Evolutionary conservation across 2,329 filamentous ascomycete genomes (phyloP).

Genomic region (Diplodia sapinea): DNA sequence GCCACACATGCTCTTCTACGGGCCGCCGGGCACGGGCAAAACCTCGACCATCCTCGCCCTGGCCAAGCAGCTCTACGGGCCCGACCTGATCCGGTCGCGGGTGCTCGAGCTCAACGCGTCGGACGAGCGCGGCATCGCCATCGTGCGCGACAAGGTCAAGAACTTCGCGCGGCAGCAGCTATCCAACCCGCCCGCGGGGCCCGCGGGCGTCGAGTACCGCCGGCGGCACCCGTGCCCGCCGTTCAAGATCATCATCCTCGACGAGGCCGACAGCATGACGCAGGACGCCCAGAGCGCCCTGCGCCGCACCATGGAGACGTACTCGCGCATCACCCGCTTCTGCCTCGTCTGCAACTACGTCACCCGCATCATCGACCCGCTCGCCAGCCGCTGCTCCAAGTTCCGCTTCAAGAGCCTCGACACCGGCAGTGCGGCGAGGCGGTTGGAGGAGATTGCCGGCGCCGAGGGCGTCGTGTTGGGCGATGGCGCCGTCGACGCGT

Average conservation of each 20-base stretch:
- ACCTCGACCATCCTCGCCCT: conserved; percentile 97
- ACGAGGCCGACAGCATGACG: conserved; percentile 98
- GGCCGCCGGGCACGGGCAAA: conserved; percentile 95
- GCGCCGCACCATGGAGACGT: conserved; percentile 96
- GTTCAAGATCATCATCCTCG: conserved; percentile 98
- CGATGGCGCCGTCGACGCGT: conserved; percentile 77
- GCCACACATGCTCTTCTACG: conserved; percentile 99
- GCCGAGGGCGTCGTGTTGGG: conserved; percentile 79
- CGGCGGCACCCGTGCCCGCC: conserved; percentile 88
- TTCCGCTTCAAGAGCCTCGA: conserved; percentile 98
- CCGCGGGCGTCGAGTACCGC: conserved; percentile 65
- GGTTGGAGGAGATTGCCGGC: conserved; percentile 81
- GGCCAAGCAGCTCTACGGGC: conserved; percentile 95
- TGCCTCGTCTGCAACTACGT: conserved; percentile 99
- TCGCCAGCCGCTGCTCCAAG: conserved; percentile 92
- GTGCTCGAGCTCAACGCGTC: conserved; percentile 99
- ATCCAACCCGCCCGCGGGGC: conserved; percentile 73
- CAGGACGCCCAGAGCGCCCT: conserved; percentile 95
- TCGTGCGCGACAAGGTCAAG: conserved; percentile 97
- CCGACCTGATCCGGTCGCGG: conserved; percentile 87
- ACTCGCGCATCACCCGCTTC: conserved; percentile 94
- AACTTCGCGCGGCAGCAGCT: conserved; percentile 96
- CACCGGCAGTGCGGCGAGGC: conserved; percentile 77
- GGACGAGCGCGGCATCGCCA: conserved; percentile 95
- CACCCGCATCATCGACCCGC: conserved; percentile 93